phyloP scores from a whole-genome alignment of 2,329 filamentous ascomycete genomes.

The Paraphaeosphaeria minitans region DNA sequence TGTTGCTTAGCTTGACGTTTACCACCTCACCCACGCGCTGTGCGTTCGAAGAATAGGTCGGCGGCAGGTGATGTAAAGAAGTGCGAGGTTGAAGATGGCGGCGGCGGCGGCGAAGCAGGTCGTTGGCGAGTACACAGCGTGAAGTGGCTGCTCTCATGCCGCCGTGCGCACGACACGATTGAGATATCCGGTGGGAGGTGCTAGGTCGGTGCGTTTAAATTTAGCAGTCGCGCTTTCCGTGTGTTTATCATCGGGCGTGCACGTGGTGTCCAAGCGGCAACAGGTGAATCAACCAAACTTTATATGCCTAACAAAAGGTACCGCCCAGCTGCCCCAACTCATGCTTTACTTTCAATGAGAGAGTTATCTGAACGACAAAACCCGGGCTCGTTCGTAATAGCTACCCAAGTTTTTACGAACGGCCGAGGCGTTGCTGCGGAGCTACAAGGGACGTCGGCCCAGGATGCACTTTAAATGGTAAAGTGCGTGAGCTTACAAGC shows the following conservation, averaged over 20 bases:
- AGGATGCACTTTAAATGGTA: neutral
- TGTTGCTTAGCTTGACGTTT: neutral
- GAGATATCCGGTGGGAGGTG: neutral
- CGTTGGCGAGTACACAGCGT: neutral
- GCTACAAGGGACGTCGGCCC: neutral
- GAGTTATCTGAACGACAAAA: neutral
- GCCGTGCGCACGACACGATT: neutral
- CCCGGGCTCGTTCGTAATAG: neutral
- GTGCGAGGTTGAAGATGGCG: neutral
- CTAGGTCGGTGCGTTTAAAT: neutral
- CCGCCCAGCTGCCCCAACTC: no score
- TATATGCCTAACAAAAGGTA: no score
- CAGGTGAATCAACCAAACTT: neutral
- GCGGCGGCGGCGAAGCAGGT: conserved; percentile 1
- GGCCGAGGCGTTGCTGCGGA: neutral
- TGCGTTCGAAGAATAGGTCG: neutral
- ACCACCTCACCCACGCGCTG: neutral
- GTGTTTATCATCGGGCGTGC: neutral
- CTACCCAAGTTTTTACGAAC: neutral
- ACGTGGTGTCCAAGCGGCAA: conserved; percentile 2
- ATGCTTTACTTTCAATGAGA: no score
- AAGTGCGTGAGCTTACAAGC: neutral
- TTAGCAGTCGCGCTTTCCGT: neutral
- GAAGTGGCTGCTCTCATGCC: neutral
- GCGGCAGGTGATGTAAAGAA: neutral